Evolutionary conservation across 2,329 filamentous ascomycete species (phyloP).

Genomic region (Colletotrichum musae): DNA sequence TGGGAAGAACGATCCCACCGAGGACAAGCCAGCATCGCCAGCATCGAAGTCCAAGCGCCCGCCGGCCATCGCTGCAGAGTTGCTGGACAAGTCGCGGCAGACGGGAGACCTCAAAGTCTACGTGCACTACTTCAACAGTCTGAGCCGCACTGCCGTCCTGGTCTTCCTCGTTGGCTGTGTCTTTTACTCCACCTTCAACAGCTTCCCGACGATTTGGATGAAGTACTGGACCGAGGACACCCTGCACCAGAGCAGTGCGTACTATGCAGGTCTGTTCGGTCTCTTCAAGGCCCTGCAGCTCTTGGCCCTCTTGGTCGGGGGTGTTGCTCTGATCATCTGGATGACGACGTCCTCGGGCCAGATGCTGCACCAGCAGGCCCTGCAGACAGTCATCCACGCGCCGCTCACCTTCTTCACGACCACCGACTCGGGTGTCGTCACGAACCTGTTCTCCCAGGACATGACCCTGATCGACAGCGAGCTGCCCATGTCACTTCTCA

Average conservation of each 20-base stretch:
- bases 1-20: neutral
- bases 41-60: slow-evolving; percentile 17
- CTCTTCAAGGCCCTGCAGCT: slow-evolving; percentile 39
- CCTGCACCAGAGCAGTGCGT: slow-evolving; percentile 35
- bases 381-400: slow-evolving; percentile 47
- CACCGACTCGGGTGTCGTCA: slow-evolving; percentile 53
- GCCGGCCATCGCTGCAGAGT: slow-evolving; percentile 5
- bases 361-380: slow-evolving; percentile 44
- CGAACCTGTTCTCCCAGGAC: slow-evolving; percentile 58
- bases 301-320: slow-evolving; percentile 39
- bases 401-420: slow-evolving; percentile 54
- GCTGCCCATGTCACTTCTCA: slow-evolving; percentile 48
- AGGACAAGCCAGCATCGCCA: neutral
- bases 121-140: slow-evolving; percentile 43
- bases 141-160: slow-evolving; percentile 18
- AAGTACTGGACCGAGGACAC: slow-evolving; percentile 49
- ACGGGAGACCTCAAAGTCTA: slow-evolving; percentile 45
- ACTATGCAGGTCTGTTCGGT: slow-evolving; percentile 44
- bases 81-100: slow-evolving; percentile 39
- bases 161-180: slow-evolving; percentile 12
- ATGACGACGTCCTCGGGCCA: slow-evolving; percentile 44
- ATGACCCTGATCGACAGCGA: slow-evolving; percentile 53
- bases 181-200: slow-evolving; percentile 40
- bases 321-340: slow-evolving; percentile 41
- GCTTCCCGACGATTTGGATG: slow-evolving; percentile 49